phyloP scores from a whole-genome alignment of 768 basidiomycete species.

The Collybia nuda region DNA sequence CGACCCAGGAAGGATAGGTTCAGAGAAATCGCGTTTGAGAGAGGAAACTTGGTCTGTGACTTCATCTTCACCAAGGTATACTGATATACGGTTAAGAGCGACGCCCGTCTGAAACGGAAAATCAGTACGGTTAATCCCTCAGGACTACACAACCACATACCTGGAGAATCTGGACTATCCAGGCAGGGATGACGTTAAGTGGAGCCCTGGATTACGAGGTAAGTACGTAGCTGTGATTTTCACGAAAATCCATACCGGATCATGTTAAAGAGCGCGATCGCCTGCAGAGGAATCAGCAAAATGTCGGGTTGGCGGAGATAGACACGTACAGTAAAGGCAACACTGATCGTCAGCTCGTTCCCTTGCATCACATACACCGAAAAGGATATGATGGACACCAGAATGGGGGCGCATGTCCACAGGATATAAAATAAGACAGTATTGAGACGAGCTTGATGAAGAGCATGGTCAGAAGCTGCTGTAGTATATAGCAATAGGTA shows the following conservation, averaged over 20 bases:
- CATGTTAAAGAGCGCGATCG: constrained; percentile 86
- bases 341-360: constrained; percentile 71
- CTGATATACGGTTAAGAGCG: constrained; percentile 64
- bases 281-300: constrained; percentile 27
- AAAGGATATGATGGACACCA: constrained; percentile 83
- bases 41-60: constrained; percentile 67
- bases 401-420: constrained; percentile 76
- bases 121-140: not conserved
- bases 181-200: constrained; percentile 77
- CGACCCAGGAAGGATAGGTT: constrained; percentile 23
- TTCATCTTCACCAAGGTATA: constrained; percentile 70
- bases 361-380: constrained; percentile 69
- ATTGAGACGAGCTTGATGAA: constrained; percentile 61
- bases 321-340: constrained; percentile 76
- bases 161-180: constrained; percentile 77
- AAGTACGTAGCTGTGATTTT: not conserved
- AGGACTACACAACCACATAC: constrained; percentile 18
- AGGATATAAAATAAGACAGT: constrained; percentile 67
- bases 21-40: constrained; percentile 42
- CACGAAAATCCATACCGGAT: constrained; percentile 47
- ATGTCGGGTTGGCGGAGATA: not conserved
- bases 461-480: not conserved
- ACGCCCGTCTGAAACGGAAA: constrained; percentile 47
- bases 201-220: constrained; percentile 44
- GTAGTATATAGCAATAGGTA: not conserved